Base-by-base conservation (phyloP, 2,329 filamentous ascomycete genomes). In the Nectriaceae sp. region DNA sequence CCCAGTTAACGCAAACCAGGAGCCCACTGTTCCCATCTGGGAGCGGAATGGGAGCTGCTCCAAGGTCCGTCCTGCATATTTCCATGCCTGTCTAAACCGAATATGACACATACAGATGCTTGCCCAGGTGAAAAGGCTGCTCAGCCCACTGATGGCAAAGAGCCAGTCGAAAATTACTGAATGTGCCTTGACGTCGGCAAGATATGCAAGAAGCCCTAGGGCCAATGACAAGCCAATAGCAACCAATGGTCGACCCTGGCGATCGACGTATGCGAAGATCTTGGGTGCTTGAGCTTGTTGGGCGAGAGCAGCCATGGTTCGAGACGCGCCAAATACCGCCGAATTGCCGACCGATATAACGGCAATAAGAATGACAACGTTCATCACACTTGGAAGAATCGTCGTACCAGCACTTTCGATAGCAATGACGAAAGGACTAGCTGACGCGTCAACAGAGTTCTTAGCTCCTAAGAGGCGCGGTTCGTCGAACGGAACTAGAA, bases 291-390 rank as follows among this genome's bases (percentile, higher is more conserved):
- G n/a, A n/a, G n/a, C n/a, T n/a, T n/a, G n/a, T n/a, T n/a, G n/a
- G n/a, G n/a, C n/a, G n/a, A n/a, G n/a, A n/a, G n/a, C 89, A 39
- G 90, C 87, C 11, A 97, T 82, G 4, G 91, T 95, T 56, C 93
- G 85, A 2, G 89, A 94, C 15, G 90, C 91, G 24, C 90, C 92
- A 63, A 95, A 97, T 50, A 97, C 87, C 53, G 90, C 85, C 4
- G 89, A 92, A 68, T 96, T 96, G 45, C 91, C 90, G 48, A 96
- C 92, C 1, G 90, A 94, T 18, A 96, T 75, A 18, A 96, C 89
- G n/a, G 91, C 88, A 53, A 96, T 83, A 60, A 97, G 84, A 66
- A 97, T 96, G 50, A 97, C 90, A n/a, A 83, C 85, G 68, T 97
- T 97, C 87, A 97, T 94, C 40, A 96, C 80, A 1, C 88, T 91